Evolutionary conservation across 306 rosid genomes (phyloP).

Genomic region (Sicyos edulis): DNA sequence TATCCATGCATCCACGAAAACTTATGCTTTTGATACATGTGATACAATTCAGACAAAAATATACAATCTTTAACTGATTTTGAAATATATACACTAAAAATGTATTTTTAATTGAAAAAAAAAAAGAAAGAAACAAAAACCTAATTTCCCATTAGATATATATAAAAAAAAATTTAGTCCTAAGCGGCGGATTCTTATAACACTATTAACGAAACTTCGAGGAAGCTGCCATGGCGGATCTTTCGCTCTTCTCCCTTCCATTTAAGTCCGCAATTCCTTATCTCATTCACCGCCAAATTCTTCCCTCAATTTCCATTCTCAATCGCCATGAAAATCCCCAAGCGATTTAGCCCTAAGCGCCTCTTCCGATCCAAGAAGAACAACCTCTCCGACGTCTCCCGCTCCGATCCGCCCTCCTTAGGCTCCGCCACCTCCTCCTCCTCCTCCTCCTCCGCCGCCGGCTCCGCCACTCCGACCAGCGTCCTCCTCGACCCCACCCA

Average conservation of each 20-base stretch:
- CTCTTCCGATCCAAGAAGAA: slow-evolving; percentile 50
- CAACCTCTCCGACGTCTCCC: slow-evolving; percentile 4
- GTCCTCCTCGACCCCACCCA: slow-evolving; percentile 37
- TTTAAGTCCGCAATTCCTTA: background rate
- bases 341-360: slow-evolving; percentile 46
- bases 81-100: too few relatives aligned
- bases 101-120: too few relatives aligned
- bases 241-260: slow-evolving; percentile 17
- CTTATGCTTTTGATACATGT: too few relatives aligned
- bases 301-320: background rate
- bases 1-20: too few relatives aligned
- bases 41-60: too few relatives aligned
- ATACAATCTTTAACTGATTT: too few relatives aligned
- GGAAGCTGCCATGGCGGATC: slow-evolving; percentile 48
- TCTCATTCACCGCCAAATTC: background rate
- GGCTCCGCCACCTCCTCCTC: slow-evolving; percentile 25
- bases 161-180: too few relatives aligned
- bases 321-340: slow-evolving; percentile 52
- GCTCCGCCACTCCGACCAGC: slow-evolving; percentile 51
- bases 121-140: too few relatives aligned
- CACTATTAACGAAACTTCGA: slow-evolving; percentile 49
- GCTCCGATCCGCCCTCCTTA: slow-evolving; percentile 48
- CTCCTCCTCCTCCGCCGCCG: background rate
- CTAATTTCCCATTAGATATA: too few relatives aligned
- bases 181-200: background rate